phyloP scores from a whole-genome alignment of 768 basidiomycete genomes.

The Leccinum broughii region DNA sequence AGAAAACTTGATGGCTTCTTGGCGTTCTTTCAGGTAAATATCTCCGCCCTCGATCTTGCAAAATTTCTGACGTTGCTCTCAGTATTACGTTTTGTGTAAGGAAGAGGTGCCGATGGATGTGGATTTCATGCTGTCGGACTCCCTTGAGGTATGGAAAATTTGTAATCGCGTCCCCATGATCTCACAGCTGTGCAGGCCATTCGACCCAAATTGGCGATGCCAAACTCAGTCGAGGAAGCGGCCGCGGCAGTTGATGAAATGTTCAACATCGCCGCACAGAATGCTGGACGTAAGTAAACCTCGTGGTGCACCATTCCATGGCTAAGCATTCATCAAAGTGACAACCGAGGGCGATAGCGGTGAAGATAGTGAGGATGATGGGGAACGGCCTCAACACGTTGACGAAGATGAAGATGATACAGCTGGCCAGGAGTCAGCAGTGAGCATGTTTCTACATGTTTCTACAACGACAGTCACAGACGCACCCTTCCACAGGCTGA shows the following conservation, averaged over 20 bases:
- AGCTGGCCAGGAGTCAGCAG: conserved; percentile 50
- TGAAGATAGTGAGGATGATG: conserved; percentile 56
- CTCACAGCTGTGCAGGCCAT: conserved; percentile 55
- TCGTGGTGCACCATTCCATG: conserved; percentile 1
- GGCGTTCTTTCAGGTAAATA: conserved; percentile 83
- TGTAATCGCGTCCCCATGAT: not conserved
- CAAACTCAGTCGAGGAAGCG: conserved; percentile 82
- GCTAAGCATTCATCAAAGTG: conserved; percentile 29
- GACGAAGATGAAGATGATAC: conserved; percentile 69
- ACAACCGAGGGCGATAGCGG: conserved; percentile 40
- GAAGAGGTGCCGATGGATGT: conserved; percentile 93
- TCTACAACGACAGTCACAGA: conserved; percentile 1
- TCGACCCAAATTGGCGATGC: conserved; percentile 73
- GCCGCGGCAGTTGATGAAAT: conserved; percentile 89
- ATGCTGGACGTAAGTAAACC: conserved; percentile 48
- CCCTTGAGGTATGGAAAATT: conserved; percentile 67
- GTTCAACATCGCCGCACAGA: conserved; percentile 67
- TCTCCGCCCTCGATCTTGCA: not conserved
- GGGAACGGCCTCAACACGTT: conserved; percentile 42
- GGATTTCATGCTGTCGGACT: conserved; percentile 95
- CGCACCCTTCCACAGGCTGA: conserved; percentile 37
- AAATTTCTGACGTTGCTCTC: conserved; percentile 6
- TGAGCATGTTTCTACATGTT: conserved; percentile 33
- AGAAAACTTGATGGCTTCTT: conserved; percentile 93
- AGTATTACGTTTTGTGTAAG: conserved; percentile 92